Evolutionary conservation across 257 asterid species (phyloP).

Genomic region (Galeopsis tetrahit): DNA sequence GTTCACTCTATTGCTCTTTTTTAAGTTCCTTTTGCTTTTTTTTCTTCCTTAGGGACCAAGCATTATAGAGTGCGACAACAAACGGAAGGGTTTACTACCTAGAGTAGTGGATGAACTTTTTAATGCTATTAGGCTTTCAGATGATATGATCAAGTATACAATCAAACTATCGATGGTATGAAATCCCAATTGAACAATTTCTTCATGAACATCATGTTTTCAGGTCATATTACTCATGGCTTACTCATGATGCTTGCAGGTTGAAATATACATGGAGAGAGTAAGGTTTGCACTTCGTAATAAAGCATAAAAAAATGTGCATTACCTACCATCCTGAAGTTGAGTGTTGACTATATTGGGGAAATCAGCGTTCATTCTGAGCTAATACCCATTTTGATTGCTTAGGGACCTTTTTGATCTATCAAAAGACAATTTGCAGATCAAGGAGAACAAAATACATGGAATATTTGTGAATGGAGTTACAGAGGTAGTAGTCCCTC

Average conservation of each 20-base stretch:
- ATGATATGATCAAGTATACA: slow-evolving; percentile 44
- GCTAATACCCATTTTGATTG: slow-evolving; percentile 27
- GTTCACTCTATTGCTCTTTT: slow-evolving; percentile 16
- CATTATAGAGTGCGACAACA: slow-evolving; percentile 52
- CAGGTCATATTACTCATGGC: slow-evolving; percentile 21
- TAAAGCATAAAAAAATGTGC: slow-evolving; percentile 28
- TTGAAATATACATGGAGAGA: slow-evolving; percentile 88
- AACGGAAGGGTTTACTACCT: slow-evolving; percentile 67
- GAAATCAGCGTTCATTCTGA: slow-evolving; percentile 30
- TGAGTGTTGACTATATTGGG: slow-evolving; percentile 26
- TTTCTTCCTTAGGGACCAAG: slow-evolving; percentile 63
- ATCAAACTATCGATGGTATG: slow-evolving; percentile 81
- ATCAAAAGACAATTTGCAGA: slow-evolving; percentile 75
- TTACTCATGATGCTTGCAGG: slow-evolving; percentile 52
- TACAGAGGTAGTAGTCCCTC: slow-evolving; percentile 55
- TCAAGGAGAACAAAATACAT: slow-evolving; percentile 72
- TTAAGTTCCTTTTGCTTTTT: neutral
- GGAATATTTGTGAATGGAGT: slow-evolving; percentile 73
- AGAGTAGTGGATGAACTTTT: slow-evolving; percentile 79
- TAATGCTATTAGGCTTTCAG: slow-evolving; percentile 48
- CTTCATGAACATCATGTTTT: slow-evolving; percentile 15
- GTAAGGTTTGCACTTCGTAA: slow-evolving; percentile 63
- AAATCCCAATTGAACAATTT: slow-evolving; percentile 23
- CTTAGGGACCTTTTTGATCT: slow-evolving; percentile 85
- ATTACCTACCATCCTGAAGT: slow-evolving; percentile 27